A percentile compares a stretch with the other conserved stretches of the same genome.
Evolutionary conservation across 31 red algal genomes (phyloP).

Genomic region (Porphyra umbilicalis): DNA sequence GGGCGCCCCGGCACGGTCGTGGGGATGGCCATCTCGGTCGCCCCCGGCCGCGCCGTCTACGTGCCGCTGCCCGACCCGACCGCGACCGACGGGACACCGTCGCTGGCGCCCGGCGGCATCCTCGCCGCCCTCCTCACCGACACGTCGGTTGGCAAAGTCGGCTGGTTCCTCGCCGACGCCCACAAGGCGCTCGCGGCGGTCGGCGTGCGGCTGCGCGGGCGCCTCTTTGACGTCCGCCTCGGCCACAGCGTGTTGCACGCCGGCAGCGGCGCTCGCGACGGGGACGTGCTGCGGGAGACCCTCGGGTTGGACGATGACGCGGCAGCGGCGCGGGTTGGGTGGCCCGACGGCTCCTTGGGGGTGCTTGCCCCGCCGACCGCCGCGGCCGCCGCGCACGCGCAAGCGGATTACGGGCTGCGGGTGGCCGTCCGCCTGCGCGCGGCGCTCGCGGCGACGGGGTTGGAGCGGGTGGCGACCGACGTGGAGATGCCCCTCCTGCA

Average conservation of each 20-base stretch:
- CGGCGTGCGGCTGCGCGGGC: neutral
- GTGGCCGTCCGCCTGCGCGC: neutral
- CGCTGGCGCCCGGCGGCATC: neutral
- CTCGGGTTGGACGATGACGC: slow-evolving; percentile 15
- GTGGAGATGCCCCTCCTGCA: slow-evolving; percentile 53
- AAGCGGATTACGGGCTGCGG: slow-evolving; percentile 11
- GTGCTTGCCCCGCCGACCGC: neutral
- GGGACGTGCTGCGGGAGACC: neutral
- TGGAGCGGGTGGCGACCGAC: slow-evolving; percentile 6
- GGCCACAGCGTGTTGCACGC: neutral
- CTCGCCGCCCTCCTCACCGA: neutral
- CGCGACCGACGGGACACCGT: neutral
- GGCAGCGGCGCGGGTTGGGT: neutral
- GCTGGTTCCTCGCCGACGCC: neutral
- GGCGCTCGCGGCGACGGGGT: neutral
- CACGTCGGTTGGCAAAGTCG: neutral
- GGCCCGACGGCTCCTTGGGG: neutral
- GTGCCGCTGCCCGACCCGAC: neutral
- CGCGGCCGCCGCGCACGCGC: neutral
- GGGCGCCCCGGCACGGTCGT: neutral
- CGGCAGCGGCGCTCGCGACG: neutral
- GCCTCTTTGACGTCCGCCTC: neutral
- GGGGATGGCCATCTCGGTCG: neutral
- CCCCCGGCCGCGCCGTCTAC: neutral
- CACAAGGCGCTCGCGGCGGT: neutral